Evolutionary conservation across 768 basidiomycete species (phyloP).

Genomic region (Suillus decipiens): DNA sequence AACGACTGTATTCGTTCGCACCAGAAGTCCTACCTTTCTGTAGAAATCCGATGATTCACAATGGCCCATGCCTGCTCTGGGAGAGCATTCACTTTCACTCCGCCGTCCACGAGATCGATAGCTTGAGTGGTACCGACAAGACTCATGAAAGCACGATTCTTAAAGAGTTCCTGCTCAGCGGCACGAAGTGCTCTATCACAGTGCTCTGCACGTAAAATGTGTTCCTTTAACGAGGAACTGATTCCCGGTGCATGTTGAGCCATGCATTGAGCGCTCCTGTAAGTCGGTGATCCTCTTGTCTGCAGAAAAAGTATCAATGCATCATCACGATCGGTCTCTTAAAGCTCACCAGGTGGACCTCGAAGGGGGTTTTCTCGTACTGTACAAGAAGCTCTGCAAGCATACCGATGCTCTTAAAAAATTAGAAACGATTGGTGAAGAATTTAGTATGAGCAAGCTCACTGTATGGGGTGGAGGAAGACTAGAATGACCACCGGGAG

Average conservation of each 20-base stretch:
- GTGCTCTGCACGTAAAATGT: slow-evolving; percentile 39
- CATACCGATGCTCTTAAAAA: slow-evolving; percentile 71
- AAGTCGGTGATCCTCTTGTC: slow-evolving; percentile 62
- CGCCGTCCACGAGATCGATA: slow-evolving; percentile 67
- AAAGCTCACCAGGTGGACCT: slow-evolving; percentile 47
- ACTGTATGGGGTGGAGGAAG: slow-evolving; percentile 78
- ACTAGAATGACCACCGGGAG: slow-evolving; percentile 79
- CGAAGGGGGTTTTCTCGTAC: slow-evolving; percentile 66
- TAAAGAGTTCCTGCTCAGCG: slow-evolving; percentile 9
- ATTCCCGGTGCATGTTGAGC: slow-evolving; percentile 62
- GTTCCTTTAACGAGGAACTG: slow-evolving; percentile 44
- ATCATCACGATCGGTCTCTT: slow-evolving; percentile 20
- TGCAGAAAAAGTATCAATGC: slow-evolving; percentile 21
- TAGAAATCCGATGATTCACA: slow-evolving; percentile 72
- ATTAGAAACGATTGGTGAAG: slow-evolving; percentile 6
- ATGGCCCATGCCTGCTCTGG: slow-evolving; percentile 72
- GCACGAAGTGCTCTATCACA: slow-evolving; percentile 14
- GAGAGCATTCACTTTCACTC: slow-evolving; percentile 76
- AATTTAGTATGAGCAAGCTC: slow-evolving; percentile 17
- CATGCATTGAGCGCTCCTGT: slow-evolving; percentile 62
- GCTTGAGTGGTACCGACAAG: slow-evolving; percentile 76
- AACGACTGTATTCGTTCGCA: not conserved
- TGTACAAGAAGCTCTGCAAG: slow-evolving; percentile 69
- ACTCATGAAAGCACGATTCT: slow-evolving; percentile 33
- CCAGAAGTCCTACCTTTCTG: slow-evolving; percentile 45